phyloP scores from a whole-genome alignment of 2,329 filamentous ascomycete species.

The Hymenoscyphus scutula region DNA sequence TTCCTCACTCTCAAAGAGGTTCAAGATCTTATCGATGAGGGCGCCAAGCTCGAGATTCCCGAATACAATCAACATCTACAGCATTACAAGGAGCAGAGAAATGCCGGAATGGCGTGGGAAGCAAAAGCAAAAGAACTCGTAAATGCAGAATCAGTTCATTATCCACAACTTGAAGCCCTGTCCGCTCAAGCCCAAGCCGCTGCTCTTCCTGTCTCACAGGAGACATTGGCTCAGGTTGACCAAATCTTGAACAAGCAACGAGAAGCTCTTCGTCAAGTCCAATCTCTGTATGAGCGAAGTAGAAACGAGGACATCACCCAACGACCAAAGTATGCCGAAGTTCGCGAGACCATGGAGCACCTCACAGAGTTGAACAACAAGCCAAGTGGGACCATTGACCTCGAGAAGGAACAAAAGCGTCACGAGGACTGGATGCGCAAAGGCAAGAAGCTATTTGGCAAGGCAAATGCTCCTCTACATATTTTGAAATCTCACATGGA shows the following conservation, averaged over 20 bases:
- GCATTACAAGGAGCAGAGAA: slow-evolving; percentile 72
- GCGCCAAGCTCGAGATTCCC: slow-evolving; percentile 72
- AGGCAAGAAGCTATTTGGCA: slow-evolving; percentile 96
- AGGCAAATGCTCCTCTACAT: slow-evolving; percentile 94
- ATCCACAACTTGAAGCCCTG: slow-evolving; percentile 88
- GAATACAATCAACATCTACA: slow-evolving; percentile 76
- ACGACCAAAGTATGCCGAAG: slow-evolving; percentile 82
- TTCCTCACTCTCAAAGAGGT: slow-evolving; percentile 77
- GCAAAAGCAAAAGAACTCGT: slow-evolving; percentile 89
- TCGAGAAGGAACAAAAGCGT: slow-evolving; percentile 90
- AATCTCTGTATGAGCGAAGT: slow-evolving; percentile 76
- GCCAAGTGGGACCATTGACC: slow-evolving; percentile 82
- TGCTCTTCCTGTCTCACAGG: slow-evolving; percentile 74
- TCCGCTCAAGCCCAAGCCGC: slow-evolving; percentile 73
- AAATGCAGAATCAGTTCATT: slow-evolving; percentile 86
- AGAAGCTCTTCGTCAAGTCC: slow-evolving; percentile 85
- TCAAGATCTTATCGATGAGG: slow-evolving; percentile 72
- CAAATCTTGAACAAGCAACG: slow-evolving; percentile 93
- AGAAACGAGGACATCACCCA: slow-evolving; percentile 72
- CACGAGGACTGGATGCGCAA: slow-evolving; percentile 99
- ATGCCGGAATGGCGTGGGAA: slow-evolving; percentile 84
- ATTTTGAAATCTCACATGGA: slow-evolving; percentile 95
- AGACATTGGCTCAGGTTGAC: slow-evolving; percentile 80
- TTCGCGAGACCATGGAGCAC: slow-evolving; percentile 84
- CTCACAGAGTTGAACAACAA: slow-evolving; percentile 90